These are phyloP conservation scores for Platanus orientalis DNA, from an alignment of 164 flowering plant species.

Conservation along the genomic window DNA sequence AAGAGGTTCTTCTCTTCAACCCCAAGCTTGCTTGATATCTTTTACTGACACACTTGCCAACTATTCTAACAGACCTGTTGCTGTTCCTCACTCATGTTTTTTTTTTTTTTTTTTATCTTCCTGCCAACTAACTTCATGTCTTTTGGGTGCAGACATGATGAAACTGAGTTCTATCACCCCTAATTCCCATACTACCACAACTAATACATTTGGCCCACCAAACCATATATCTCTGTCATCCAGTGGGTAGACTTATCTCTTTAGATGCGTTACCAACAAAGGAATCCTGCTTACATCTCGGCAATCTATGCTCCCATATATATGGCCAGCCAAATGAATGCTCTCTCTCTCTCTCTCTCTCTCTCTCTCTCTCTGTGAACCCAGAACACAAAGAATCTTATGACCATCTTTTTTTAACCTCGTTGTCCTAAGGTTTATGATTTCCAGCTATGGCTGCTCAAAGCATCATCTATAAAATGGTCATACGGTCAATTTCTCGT, in stretches of 20 bases:
- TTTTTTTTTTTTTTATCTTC: constrained; percentile 5
- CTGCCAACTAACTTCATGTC: constrained; percentile 6
- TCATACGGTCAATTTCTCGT: constrained; percentile 8
- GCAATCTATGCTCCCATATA: background rate
- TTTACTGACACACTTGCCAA: constrained; percentile 92
- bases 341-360: background rate
- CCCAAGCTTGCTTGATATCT: constrained; percentile 49
- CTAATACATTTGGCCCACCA: background rate
- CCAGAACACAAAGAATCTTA: no score
- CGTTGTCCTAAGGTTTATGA: background rate
- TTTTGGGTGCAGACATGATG: background rate
- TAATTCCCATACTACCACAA: background rate
- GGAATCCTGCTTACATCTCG: background rate
- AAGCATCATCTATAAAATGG: no score
- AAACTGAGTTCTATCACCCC: background rate
- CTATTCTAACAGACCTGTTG: constrained; percentile 52
- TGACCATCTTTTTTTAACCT: background rate
- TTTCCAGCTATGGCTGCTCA: constrained; percentile 4
- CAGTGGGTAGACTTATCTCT: background rate
- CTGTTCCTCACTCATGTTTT: constrained; percentile 74
- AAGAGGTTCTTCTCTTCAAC: constrained; percentile 72
- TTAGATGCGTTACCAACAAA: no score
- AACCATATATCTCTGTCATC: background rate
- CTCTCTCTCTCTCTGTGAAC: background rate
- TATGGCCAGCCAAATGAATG: no score